Conservation (phyloP, 164 flowering plant genomes). For the Liquidambar formosana region DNA sequence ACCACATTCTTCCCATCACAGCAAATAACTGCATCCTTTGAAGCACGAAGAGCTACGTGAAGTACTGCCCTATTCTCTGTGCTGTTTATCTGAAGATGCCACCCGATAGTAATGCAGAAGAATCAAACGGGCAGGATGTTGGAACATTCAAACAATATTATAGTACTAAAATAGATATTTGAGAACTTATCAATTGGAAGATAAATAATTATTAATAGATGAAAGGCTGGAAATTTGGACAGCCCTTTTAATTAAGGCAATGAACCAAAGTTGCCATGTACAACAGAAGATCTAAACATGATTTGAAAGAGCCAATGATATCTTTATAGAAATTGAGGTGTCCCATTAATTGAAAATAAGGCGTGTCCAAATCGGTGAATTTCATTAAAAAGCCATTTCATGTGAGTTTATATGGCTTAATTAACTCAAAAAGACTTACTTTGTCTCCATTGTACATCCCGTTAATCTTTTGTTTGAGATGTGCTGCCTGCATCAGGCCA, state of each 20-base stretch:
- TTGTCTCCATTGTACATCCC: conserved; percentile 84
- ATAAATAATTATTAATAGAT: too few relatives aligned
- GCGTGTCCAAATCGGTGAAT: not conserved
- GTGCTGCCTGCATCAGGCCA: conserved; percentile 65
- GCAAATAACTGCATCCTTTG: conserved; percentile 66
- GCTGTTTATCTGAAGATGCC: conserved; percentile 65
- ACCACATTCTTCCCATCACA: conserved; percentile 93
- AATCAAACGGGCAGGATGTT: not conserved
- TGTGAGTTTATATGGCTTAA: not conserved
- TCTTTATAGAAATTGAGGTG: not conserved
- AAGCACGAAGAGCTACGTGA: conserved; percentile 94
- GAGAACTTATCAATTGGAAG: too few relatives aligned
- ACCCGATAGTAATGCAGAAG: not conserved
- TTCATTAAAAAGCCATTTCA: not conserved
- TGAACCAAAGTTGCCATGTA: too few relatives aligned
- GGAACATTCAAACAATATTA: not conserved
- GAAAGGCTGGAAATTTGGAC: too few relatives aligned
- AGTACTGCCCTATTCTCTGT: conserved; percentile 94
- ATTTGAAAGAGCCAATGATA: too few relatives aligned
- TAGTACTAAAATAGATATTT: conserved; percentile 2
- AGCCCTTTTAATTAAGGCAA: too few relatives aligned
- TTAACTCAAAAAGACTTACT: conserved; percentile 40
- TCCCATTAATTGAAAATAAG: not conserved
- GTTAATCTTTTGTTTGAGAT: conserved; percentile 70
- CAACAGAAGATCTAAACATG: too few relatives aligned